Evolutionary conservation across 192 early-diverging fungal species (phyloP).

Genomic region (Pilobolus umbonatus): DNA sequence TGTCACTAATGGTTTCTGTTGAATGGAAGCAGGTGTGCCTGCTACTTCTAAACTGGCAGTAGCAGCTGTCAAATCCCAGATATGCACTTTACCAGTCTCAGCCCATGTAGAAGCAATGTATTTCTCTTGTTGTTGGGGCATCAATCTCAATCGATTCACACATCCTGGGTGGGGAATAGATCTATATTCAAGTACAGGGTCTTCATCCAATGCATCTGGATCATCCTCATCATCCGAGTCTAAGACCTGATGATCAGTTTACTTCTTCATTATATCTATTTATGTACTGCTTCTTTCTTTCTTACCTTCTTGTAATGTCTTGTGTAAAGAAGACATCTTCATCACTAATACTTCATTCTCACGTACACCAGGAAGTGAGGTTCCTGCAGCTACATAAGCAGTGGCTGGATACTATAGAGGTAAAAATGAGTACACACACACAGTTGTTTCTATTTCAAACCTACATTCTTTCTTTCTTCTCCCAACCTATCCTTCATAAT

Average conservation of each 20-base stretch:
- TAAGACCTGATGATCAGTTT: not conserved
- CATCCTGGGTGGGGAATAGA: constrained; percentile 84
- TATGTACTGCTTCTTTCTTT: too few species aligned
- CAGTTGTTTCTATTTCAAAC: not conserved
- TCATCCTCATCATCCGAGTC: constrained; percentile 72
- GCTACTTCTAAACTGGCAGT: constrained; percentile 77
- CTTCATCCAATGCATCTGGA: constrained; percentile 88
- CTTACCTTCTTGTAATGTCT: constrained; percentile 86
- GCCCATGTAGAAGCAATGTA: constrained; percentile 89
- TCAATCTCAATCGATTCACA: constrained; percentile 49
- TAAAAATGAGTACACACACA: not conserved
- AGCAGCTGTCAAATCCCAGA: constrained; percentile 81
- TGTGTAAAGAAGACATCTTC: constrained; percentile 92
- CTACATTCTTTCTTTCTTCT: constrained; percentile 60
- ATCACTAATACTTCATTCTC: constrained; percentile 92
- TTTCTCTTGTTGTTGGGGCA: constrained; percentile 63
- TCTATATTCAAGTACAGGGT: constrained; percentile 85
- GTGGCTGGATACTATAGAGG: constrained; percentile 78
- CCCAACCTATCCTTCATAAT: constrained; percentile 86
- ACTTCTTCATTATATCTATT: not conserved
- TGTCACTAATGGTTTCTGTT: constrained; percentile 70
- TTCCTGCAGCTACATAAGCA: constrained; percentile 89
- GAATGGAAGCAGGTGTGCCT: constrained; percentile 60
- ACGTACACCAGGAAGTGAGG: constrained; percentile 76
- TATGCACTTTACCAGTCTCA: constrained; percentile 92